These are phyloP conservation scores for Aspergillus diversus DNA, from an alignment of 495 filamentous ascomycete genomes.

Conservation along the genomic window DNA sequence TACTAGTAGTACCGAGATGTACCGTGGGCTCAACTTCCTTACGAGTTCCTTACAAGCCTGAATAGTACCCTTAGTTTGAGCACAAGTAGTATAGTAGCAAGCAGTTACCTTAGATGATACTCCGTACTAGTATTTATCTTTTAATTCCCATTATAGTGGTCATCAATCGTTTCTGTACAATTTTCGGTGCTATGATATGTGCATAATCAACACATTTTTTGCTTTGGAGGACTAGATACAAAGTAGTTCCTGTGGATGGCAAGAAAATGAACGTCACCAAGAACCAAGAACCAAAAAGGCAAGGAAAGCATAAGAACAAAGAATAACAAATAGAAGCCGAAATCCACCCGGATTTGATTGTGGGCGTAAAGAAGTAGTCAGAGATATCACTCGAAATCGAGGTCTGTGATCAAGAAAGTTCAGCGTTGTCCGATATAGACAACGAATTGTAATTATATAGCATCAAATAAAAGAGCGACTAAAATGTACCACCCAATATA, in stretches of 20 bases:
- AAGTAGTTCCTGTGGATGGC: constrained; percentile 4
- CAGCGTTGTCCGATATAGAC: constrained; percentile 24
- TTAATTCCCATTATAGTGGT: not conserved
- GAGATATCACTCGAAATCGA: not conserved
- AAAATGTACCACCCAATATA: not conserved
- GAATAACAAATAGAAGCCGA: constrained; percentile 22
- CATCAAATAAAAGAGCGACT: not conserved
- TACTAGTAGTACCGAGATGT: no score
- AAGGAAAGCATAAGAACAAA: constrained; percentile 17
- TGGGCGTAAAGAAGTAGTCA: not conserved
- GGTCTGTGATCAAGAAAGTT: constrained; percentile 1
- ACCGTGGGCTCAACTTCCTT: no score
- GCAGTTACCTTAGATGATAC: no score
- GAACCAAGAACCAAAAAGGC: constrained; percentile 20
- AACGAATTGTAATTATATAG: constrained; percentile 20
- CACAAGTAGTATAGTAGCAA: no score
- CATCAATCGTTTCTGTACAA: not conserved
- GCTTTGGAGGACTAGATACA: constrained; percentile 1
- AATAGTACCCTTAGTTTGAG: no score
- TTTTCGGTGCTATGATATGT: constrained; percentile 13
- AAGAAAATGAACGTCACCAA: constrained; percentile 21
- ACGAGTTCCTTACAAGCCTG: no score
- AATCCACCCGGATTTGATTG: constrained; percentile 15
- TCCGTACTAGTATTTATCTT: no score
- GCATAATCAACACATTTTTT: constrained; percentile 5